These are phyloP conservation scores for Rhizoctonia solani DNA, from an alignment of 1,284 basidiomycete genomes.

Conservation along the genomic window DNA sequence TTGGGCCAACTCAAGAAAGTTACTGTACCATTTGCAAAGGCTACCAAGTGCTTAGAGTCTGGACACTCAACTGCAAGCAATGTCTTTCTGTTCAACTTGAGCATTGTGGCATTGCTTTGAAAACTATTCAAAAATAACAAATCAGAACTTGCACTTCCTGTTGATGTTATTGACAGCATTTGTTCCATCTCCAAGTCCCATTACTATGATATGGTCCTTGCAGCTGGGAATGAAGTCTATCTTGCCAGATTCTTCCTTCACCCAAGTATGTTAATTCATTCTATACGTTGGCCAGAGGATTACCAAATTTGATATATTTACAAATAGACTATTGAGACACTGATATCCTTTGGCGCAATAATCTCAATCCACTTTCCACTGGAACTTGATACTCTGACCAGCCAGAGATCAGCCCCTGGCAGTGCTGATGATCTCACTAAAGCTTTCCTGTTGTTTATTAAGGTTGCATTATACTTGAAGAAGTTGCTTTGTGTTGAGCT, in stretches of 20 bases:
- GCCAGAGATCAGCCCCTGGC: neutral
- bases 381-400: neutral
- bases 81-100: slow-evolving; percentile 34
- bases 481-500: slow-evolving; percentile 5
- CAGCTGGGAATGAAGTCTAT: slow-evolving; percentile 24
- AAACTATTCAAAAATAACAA: slow-evolving; percentile 29
- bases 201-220: slow-evolving; percentile 30
- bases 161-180: neutral
- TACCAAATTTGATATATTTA: neutral
- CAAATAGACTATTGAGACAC: slow-evolving; percentile 5
- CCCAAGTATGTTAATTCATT: slow-evolving; percentile 8
- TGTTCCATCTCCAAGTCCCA: neutral
- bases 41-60: slow-evolving; percentile 33
- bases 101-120: slow-evolving; percentile 9
- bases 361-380: neutral
- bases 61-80: slow-evolving; percentile 17
- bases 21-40: slow-evolving; percentile 30
- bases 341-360: neutral
- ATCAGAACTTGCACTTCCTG: slow-evolving; percentile 8
- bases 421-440: slow-evolving; percentile 2
- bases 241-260: slow-evolving; percentile 30
- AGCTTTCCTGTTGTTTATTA: slow-evolving; percentile 1
- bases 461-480: slow-evolving; percentile 12
- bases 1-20: slow-evolving; percentile 29
- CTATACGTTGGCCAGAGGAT: neutral